These are phyloP conservation scores for Chaetomidium leptoderma DNA, from an alignment of 495 filamentous ascomycete genomes.

Conservation along the genomic window DNA sequence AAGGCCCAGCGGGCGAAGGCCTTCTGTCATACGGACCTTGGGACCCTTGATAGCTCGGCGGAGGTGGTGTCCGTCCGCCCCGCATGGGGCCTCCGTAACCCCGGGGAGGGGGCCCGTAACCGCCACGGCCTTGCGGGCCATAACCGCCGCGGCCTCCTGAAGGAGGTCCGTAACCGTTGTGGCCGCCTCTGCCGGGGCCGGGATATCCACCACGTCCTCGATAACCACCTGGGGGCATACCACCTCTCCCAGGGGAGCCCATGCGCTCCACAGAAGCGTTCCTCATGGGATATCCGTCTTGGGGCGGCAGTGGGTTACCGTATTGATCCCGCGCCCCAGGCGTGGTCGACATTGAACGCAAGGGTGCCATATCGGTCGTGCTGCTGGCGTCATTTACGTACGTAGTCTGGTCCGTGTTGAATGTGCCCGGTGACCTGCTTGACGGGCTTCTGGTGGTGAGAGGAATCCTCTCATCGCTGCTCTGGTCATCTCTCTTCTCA, in stretches of 20 bases:
- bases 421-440: slow-evolving; percentile 43
- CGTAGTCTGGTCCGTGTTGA: slow-evolving; percentile 30
- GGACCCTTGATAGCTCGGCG: slow-evolving; percentile 46
- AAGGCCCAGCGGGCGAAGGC: slow-evolving; percentile 45
- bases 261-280: slow-evolving; percentile 61
- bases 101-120: slow-evolving; percentile 51
- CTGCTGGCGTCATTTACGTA: slow-evolving; percentile 33
- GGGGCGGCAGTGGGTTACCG: slow-evolving; percentile 57
- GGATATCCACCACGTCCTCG: slow-evolving; percentile 52
- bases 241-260: slow-evolving; percentile 49
- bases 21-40: slow-evolving; percentile 43
- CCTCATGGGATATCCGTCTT: slow-evolving; percentile 48
- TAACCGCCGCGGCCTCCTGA: slow-evolving; percentile 37
- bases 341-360: slow-evolving; percentile 36
- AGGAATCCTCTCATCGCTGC: slow-evolving; percentile 77
- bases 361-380: slow-evolving; percentile 26
- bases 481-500: slow-evolving; percentile 58
- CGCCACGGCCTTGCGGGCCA: slow-evolving; percentile 41
- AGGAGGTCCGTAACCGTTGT: slow-evolving; percentile 35
- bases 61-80: slow-evolving; percentile 51
- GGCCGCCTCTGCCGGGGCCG: slow-evolving; percentile 40
- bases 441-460: slow-evolving; percentile 62
- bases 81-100: slow-evolving; percentile 53
- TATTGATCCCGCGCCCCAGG: slow-evolving; percentile 56
- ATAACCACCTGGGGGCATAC: slow-evolving; percentile 48